phyloP scores from a whole-genome alignment of 441 rosid species.

The Mallotus repandus region DNA sequence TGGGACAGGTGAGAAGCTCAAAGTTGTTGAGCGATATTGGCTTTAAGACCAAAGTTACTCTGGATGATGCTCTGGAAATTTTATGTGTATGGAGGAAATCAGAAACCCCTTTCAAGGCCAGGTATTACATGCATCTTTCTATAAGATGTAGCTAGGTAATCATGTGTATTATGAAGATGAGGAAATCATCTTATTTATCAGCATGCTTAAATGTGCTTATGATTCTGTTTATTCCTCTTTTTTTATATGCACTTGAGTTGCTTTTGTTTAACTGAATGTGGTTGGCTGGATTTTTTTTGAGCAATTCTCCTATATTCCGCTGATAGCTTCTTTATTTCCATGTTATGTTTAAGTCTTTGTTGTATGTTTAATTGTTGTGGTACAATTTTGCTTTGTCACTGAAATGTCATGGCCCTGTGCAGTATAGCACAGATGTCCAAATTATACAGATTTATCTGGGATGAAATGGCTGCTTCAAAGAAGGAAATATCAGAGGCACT shows the following conservation, averaged over 20 bases:
- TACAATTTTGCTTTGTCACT: not conserved
- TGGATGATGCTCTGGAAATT: slow-evolving; percentile 59
- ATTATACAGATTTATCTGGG: slow-evolving; percentile 73
- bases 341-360: not conserved
- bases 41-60: slow-evolving; percentile 68
- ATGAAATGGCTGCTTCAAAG: slow-evolving; percentile 55
- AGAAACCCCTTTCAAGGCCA: slow-evolving; percentile 61
- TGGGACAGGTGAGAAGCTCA: slow-evolving; percentile 68
- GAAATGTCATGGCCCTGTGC: slow-evolving; percentile 32
- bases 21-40: slow-evolving; percentile 68
- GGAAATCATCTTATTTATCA: not conserved
- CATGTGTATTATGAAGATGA: not conserved
- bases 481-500: slow-evolving; percentile 52
- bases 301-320: not conserved
- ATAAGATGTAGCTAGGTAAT: not conserved
- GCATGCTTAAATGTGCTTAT: not conserved
- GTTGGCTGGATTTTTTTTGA: not conserved
- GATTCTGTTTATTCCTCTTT: not conserved
- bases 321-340: not conserved
- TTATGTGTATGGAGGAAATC: slow-evolving; percentile 60
- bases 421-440: slow-evolving; percentile 75
- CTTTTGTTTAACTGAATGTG: not conserved
- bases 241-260: not conserved
- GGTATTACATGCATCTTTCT: slow-evolving; percentile 44
- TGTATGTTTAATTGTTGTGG: not conserved